Evolutionary conservation across 768 basidiomycete species (phyloP).

Genomic region (Dioszegia hungarica): DNA sequence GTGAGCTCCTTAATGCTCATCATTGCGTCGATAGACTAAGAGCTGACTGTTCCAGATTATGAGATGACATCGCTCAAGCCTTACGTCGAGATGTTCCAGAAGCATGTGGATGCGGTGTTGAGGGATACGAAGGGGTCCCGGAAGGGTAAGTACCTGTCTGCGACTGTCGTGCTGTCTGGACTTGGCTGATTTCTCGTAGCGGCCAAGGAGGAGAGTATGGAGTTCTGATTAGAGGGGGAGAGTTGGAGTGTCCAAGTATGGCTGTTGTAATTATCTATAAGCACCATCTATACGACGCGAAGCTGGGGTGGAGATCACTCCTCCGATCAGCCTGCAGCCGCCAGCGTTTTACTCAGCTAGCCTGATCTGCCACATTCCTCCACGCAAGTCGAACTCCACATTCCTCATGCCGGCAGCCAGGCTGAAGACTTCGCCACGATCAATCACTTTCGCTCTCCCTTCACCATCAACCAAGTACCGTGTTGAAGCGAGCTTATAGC

Average conservation of each 20-base stretch:
- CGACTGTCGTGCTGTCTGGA: not conserved
- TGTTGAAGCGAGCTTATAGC: no score
- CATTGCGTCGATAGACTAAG: no score
- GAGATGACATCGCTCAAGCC: conserved; percentile 78
- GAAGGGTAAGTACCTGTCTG: conserved; percentile 37
- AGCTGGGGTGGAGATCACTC: no score
- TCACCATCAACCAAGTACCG: not conserved
- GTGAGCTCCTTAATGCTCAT: conserved; percentile 13
- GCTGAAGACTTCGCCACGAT: no score
- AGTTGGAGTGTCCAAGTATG: not conserved
- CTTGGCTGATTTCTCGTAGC: not conserved
- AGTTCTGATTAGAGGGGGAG: not conserved
- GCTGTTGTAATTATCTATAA: conserved; percentile 1
- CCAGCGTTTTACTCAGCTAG: no score
- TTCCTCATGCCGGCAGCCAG: no score
- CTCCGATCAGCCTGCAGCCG: no score
- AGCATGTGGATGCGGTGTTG: conserved; percentile 56
- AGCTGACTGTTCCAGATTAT: conserved; percentile 59
- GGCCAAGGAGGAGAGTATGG: conserved; percentile 10
- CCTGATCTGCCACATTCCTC: no score
- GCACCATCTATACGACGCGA: no score
- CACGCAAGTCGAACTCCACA: no score
- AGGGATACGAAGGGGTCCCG: conserved; percentile 43
- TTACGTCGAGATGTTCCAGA: conserved; percentile 84
- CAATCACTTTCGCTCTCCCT: no score